Evolutionary conservation across 148 eudicot species (phyloP), one percentile per base, ranked within the genome.

Genomic region (Camellia japonica): DNA sequence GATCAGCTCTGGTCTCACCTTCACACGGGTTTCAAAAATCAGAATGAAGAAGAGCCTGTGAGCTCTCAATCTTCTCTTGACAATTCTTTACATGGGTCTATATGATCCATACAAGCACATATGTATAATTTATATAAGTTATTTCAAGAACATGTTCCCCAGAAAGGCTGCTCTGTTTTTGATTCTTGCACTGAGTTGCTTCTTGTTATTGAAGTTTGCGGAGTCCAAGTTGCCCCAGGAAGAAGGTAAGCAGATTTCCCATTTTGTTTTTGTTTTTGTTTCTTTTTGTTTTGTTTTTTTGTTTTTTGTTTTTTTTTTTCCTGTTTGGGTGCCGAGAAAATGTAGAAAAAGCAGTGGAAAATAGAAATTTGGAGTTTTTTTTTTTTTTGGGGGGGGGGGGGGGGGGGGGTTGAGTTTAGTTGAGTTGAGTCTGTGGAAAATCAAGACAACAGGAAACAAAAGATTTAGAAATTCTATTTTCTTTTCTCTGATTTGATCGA

Each of bases 201-300:
- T 84, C 74, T 19, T 64, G 43, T 58, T 68, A 11, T 74, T 73
- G 52, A 68, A 71, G 5, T 61, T 71, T 30, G 62, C 83, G 1
- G 49, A 77, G 23, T 52, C 89, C 3, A 74, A 76, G 73, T 79
- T 86, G 81, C 81, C 85, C 7, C 87, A 72, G 66, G 73, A 77
- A 72, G 89, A 86, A 86, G 82, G 89, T 86, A 71, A 60, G 68
- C 12, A 1, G 68, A n/a, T 68, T 78, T 54, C 38, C 23, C 52
- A 3, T 44, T 46, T 54, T 3, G 2, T 67, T 3, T 64, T 66
- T n/a, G 13, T 2, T 23, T 7, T 20, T 12, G 64, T 10, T 65
- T 44, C 30, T 23, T 23, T 23, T 23, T 23, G 30, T 23, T 30
- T 30, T 30, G 38, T 1, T 30, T 30, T 1, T 30, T 30, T 30